Conservation (phyloP, 495 filamentous ascomycete species). For the Talaromyces liani region DNA sequence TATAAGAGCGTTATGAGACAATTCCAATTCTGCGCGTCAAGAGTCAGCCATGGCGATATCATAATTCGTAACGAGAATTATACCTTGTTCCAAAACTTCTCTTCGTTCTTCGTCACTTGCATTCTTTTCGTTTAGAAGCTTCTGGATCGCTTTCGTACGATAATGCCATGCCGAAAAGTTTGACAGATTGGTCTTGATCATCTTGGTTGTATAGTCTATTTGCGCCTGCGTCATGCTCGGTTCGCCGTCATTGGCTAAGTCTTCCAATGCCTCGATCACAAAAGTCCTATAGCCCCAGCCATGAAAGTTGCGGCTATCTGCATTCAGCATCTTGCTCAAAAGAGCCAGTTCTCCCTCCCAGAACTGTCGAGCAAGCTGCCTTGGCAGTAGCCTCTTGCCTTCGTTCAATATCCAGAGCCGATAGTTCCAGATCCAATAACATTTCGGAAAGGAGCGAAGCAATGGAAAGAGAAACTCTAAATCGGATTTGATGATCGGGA, state of each 20-base stretch:
- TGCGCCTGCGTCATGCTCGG: constrained; percentile 65
- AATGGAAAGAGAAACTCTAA: constrained; percentile 76
- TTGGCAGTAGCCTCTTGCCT: constrained; percentile 53
- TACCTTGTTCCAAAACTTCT: constrained; percentile 68
- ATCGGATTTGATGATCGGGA: constrained; percentile 58
- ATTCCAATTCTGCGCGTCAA: constrained; percentile 52
- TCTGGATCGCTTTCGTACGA: constrained; percentile 72
- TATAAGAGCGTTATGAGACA: constrained; percentile 71
- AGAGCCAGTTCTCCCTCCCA: constrained; percentile 81
- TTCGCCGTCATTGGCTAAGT: constrained; percentile 15
- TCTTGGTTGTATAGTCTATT: constrained; percentile 81
- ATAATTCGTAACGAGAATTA: constrained; percentile 1
- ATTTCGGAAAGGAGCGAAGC: constrained; percentile 81
- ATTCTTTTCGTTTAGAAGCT: constrained; percentile 58
- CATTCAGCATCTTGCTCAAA: constrained; percentile 74
- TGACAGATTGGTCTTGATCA: constrained; percentile 73
- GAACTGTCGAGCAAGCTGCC: constrained; percentile 45
- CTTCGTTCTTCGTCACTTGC: constrained; percentile 55
- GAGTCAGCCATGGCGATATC: constrained; percentile 7
- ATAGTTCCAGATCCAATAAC: constrained; percentile 99
- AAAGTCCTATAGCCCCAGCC: constrained; percentile 88
- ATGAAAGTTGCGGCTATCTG: constrained; percentile 91
- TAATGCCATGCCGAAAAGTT: constrained; percentile 99
- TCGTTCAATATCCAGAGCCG: constrained; percentile 79
- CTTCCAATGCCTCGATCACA: constrained; percentile 64